phyloP scores from a whole-genome alignment of 371 early-diverging fungal species.

The Mortierella polycephala region DNA sequence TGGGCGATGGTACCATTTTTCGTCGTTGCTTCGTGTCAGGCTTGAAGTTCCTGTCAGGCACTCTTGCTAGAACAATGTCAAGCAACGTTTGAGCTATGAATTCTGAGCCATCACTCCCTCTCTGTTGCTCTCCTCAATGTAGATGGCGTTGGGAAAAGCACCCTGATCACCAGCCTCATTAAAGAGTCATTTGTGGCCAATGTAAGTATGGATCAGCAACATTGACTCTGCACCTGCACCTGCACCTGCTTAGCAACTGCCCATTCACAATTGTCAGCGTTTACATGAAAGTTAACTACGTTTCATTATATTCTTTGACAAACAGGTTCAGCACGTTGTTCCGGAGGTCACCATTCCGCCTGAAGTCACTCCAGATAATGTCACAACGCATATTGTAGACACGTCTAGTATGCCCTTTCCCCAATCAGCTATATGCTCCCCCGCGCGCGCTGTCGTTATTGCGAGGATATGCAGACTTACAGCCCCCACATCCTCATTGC shows the following conservation, averaged over 20 bases:
- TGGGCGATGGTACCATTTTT: constrained; percentile 82
- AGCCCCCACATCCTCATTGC: neutral
- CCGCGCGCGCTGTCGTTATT: neutral
- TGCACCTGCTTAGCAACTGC: no score
- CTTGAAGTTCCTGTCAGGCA: no score
- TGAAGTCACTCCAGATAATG: constrained; percentile 95
- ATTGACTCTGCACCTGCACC: neutral
- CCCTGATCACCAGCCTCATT: constrained; percentile 94
- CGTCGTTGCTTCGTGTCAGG: no score
- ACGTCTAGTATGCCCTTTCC: constrained; percentile 74
- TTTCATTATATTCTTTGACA: neutral
- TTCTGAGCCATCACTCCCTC: constrained; percentile 1
- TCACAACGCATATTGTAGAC: constrained; percentile 96
- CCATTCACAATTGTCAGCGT: no score
- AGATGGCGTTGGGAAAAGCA: constrained; percentile 96
- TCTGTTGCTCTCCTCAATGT: constrained; percentile 1
- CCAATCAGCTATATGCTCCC: neutral
- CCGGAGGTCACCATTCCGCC: constrained; percentile 98
- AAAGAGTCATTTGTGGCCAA: constrained; percentile 94
- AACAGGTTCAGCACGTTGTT: constrained; percentile 93
- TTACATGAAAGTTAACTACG: no score
- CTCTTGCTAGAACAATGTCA: neutral
- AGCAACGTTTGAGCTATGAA: no score
- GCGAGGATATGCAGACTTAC: neutral
- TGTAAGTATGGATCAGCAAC: constrained; percentile 64